These are phyloP conservation scores for Phytophthora fragariae DNA, from an alignment of 352 stramenopile species.

Conservation along the genomic window DNA sequence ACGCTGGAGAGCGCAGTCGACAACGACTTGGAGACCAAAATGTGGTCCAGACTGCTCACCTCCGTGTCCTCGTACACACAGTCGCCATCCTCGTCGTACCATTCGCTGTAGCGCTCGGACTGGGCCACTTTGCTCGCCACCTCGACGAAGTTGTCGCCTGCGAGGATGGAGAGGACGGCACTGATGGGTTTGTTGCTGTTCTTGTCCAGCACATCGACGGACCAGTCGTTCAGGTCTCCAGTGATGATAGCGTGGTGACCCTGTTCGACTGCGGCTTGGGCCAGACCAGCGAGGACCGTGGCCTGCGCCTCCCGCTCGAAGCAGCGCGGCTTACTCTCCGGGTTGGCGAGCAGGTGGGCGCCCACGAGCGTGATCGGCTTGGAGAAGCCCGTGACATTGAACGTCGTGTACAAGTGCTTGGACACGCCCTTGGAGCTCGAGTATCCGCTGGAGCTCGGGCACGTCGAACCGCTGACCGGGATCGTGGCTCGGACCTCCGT, in stretches of 20 bases:
- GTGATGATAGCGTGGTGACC: conserved; percentile 72
- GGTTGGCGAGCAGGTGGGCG: conserved; percentile 70
- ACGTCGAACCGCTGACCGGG: conserved; percentile 64
- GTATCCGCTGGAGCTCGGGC: conserved; percentile 47
- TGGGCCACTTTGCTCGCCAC: conserved; percentile 48
- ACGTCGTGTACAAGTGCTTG: conserved; percentile 80
- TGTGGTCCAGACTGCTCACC: conserved; percentile 64
- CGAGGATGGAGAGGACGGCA: conserved; percentile 57
- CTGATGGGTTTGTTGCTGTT: conserved; percentile 72
- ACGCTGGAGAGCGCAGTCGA: conserved; percentile 48
- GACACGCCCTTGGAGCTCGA: conserved; percentile 59
- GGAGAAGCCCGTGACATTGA: conserved; percentile 69
- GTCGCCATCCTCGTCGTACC: conserved; percentile 70
- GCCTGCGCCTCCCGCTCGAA: conserved; percentile 73
- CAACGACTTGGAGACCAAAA: conserved; percentile 66
- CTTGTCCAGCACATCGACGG: conserved; percentile 54
- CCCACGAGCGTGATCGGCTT: conserved; percentile 75
- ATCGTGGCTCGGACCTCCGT: conserved; percentile 41
- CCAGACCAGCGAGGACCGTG: conserved; percentile 54
- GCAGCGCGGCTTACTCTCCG: conserved; percentile 60
- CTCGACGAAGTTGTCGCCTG: conserved; percentile 54
- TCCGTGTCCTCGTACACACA: conserved; percentile 63
- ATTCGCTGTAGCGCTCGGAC: conserved; percentile 62
- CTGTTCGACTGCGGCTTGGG: conserved; percentile 45
- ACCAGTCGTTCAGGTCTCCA: conserved; percentile 79